phyloP scores from a whole-genome alignment of 495 filamentous ascomycete species.

The Gamarada debralockiae region DNA sequence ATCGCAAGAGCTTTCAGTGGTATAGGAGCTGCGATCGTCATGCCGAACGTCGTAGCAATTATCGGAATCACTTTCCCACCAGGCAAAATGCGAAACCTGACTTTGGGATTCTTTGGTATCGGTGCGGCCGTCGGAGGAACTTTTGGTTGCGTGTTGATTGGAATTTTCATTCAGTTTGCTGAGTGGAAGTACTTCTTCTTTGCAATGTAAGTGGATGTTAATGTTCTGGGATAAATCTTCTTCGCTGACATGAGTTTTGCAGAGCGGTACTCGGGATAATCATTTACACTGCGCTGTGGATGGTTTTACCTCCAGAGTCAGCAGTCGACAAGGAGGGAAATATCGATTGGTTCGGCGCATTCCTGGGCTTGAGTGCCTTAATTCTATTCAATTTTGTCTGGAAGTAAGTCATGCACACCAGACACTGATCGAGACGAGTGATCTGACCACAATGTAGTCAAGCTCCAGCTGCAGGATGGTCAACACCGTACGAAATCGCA shows the following conservation, averaged over 20 bases:
- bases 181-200: conserved; percentile 49
- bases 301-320: conserved; percentile 35
- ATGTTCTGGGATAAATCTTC: neutral
- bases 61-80: conserved; percentile 43
- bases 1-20: conserved; percentile 38
- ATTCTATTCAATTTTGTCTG: conserved; percentile 53
- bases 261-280: conserved; percentile 35
- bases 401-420: conserved; percentile 38
- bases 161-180: conserved; percentile 36
- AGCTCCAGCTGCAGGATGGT: conserved; percentile 48
- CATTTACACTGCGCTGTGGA: conserved; percentile 28
- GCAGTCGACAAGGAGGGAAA: conserved; percentile 38
- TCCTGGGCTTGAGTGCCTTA: conserved; percentile 39
- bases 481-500: conserved; percentile 39
- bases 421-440: neutral
- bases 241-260: neutral
- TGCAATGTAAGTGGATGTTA: neutral
- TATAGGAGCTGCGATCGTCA: conserved; percentile 42
- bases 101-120: conserved; percentile 46
- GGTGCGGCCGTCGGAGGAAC: conserved; percentile 45
- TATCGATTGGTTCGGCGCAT: conserved; percentile 46
- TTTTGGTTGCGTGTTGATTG: conserved; percentile 38
- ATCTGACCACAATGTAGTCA: conserved; percentile 32
- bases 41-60: conserved; percentile 44
- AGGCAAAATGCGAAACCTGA: conserved; percentile 42